Evolutionary conservation across 176 grass and related monocot genomes (phyloP).

Genomic region (Carex pumila): DNA sequence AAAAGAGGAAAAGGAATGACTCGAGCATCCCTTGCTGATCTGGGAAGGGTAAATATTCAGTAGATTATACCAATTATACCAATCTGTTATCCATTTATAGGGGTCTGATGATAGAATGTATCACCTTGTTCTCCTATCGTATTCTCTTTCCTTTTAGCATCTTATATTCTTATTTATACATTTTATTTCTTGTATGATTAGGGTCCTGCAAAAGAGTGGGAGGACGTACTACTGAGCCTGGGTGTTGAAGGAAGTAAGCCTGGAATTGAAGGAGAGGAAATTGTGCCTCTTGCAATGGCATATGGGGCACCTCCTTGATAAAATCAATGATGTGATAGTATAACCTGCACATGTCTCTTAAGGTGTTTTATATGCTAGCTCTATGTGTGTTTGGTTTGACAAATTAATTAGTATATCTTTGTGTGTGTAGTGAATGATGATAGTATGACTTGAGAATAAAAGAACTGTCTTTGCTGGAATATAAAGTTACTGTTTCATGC

Average conservation of each 20-base stretch:
- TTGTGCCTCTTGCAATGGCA: conserved; percentile 63
- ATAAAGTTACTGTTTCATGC: background rate
- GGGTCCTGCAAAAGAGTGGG: conserved; percentile 87
- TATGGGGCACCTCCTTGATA: conserved; percentile 67
- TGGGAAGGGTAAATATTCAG: background rate
- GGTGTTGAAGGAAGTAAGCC: conserved; percentile 42
- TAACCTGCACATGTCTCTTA: background rate
- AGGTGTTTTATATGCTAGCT: conserved; percentile 4
- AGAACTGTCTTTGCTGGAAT: background rate
- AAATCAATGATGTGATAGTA: background rate
- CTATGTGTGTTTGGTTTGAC: background rate
- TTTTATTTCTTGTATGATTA: background rate
- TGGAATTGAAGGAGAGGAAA: conserved; percentile 68
- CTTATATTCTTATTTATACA: background rate
- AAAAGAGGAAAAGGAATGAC: background rate
- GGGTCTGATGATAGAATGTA: background rate
- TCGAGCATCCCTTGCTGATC: background rate
- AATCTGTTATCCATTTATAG: background rate
- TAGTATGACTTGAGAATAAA: background rate
- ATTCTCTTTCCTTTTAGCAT: background rate
- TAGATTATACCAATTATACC: background rate
- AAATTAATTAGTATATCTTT: background rate
- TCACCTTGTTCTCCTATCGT: background rate
- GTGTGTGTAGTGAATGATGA: background rate
- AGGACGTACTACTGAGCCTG: conserved; percentile 47